Percentiles rank a stretch among this genome's conserved stretches.
phyloP scores from a whole-genome alignment of 164 flowering plant species.

The Vitis rotundifolia region DNA sequence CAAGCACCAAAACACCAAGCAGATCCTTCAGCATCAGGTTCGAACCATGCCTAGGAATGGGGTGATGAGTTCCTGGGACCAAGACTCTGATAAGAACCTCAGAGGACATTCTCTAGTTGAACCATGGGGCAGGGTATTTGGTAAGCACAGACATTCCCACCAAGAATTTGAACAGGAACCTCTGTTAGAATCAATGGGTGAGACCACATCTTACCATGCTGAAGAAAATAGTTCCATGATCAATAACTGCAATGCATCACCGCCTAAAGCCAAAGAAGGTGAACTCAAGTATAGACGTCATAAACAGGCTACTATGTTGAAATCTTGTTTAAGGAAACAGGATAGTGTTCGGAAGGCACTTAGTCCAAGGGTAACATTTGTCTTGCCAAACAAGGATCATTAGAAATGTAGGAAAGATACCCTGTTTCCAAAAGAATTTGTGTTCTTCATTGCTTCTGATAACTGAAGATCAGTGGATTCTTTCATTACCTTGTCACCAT shows the following conservation, averaged over 20 bases:
- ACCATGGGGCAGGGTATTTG: constrained; percentile 1
- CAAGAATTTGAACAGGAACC: neutral
- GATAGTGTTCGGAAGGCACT: constrained; percentile 23
- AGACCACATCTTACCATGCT: neutral
- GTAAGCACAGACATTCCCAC: neutral
- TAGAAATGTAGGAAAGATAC: neutral
- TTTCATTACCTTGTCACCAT: too few relatives aligned
- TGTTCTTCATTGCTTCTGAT: too few relatives aligned
- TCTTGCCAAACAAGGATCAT: constrained; percentile 10
- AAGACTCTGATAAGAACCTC: neutral
- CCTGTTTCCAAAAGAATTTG: neutral
- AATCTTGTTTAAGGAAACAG: constrained; percentile 35
- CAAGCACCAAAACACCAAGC: constrained; percentile 1
- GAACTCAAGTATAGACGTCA: neutral
- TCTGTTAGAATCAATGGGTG: neutral
- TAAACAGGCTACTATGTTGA: constrained; percentile 6
- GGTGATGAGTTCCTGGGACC: neutral
- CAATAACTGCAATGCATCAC: neutral
- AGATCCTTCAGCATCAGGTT: neutral
- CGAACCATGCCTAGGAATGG: neutral
- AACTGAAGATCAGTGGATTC: too few relatives aligned
- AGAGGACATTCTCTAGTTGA: neutral
- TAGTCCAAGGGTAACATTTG: constrained; percentile 32
- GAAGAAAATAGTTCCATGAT: neutral
- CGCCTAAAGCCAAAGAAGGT: neutral